phyloP scores from a whole-genome alignment of 352 stramenopile species.

The Achlya hypogyna region DNA sequence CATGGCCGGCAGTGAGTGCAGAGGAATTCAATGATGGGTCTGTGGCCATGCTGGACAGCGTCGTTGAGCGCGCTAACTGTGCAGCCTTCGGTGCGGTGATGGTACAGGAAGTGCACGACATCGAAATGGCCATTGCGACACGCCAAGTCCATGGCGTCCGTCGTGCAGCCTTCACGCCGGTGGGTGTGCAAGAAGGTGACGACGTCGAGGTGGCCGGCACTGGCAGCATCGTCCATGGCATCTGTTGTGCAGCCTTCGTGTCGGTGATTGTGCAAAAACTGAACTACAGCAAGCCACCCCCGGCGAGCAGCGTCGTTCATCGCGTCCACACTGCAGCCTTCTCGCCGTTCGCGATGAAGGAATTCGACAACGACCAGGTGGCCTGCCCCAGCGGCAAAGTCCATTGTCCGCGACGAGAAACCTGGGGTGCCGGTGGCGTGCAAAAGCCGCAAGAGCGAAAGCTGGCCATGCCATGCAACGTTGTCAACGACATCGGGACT shows the following conservation, averaged over 20 bases:
- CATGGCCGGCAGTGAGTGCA: no score
- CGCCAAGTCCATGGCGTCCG: neutral
- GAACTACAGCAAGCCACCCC: neutral
- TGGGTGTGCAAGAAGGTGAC: neutral
- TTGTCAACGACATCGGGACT: neutral
- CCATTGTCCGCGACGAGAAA: neutral
- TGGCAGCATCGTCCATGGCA: neutral
- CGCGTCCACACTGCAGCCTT: neutral
- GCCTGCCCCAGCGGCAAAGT: neutral
- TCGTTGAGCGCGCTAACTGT: constrained; percentile 3
- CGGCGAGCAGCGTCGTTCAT: neutral
- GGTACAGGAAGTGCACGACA: neutral
- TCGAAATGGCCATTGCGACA: neutral
- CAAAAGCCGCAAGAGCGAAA: neutral
- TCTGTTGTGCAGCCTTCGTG: neutral
- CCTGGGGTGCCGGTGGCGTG: neutral
- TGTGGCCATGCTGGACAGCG: neutral
- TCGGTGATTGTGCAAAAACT: neutral
- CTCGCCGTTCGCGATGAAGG: neutral
- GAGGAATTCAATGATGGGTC: no score
- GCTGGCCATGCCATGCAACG: neutral
- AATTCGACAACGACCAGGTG: neutral
- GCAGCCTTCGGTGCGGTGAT: neutral
- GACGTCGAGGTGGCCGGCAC: neutral
- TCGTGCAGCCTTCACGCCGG: neutral